phyloP scores from a whole-genome alignment of 257 asterid genomes.

The Nicotiana tomentosiformis region DNA sequence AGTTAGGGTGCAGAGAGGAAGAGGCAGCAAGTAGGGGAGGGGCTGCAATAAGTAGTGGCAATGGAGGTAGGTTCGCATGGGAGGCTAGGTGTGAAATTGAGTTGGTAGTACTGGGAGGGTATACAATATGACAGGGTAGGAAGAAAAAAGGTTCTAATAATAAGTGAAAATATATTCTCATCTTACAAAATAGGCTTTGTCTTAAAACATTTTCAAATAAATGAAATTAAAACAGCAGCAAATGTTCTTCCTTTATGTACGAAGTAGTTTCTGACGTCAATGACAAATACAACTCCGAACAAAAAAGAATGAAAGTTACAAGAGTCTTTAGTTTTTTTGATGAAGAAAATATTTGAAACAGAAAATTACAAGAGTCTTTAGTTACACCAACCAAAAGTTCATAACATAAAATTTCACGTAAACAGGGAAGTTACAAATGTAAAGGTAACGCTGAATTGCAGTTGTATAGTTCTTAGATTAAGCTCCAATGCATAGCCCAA shows the following conservation, averaged over 20 bases:
- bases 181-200: neutral
- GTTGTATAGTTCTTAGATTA: neutral
- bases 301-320: neutral
- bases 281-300: neutral
- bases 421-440: neutral
- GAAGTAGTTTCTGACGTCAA: neutral
- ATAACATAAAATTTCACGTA: neutral
- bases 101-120: no score
- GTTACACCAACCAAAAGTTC: neutral
- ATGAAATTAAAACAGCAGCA: neutral
- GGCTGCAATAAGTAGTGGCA: no score
- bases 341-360: no score
- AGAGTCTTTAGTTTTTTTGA: neutral
- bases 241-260: neutral
- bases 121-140: no score
- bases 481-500: neutral
- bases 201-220: neutral
- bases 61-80: no score
- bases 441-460: neutral
- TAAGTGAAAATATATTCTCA: no score
- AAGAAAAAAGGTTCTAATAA: no score
- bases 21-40: no score
- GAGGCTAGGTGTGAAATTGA: no score
- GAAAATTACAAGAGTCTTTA: neutral
- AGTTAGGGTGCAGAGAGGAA: no score